A percentile compares a stretch with the other conserved stretches of the same genome.
Conservation (phyloP, 768 basidiomycete genomes). For the Agrocybe praecox region DNA sequence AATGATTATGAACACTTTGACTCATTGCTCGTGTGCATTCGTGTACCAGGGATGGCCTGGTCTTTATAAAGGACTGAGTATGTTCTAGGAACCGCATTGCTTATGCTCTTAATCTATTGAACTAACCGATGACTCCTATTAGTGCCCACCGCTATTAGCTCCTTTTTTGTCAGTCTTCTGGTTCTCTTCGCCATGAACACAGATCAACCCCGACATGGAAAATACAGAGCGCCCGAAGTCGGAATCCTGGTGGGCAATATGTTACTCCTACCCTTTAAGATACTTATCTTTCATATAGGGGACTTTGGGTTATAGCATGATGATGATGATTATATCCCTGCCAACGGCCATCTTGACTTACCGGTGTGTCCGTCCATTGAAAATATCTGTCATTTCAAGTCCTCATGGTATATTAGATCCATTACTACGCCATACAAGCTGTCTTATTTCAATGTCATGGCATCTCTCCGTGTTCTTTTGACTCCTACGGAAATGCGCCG, state of each 20-base stretch:
- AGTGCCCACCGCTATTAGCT: conserved; percentile 51
- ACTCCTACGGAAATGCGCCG: conserved; percentile 80
- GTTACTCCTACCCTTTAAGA: background rate
- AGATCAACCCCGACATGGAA: conserved; percentile 60
- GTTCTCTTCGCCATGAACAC: conserved; percentile 62
- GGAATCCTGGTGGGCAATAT: conserved; percentile 45
- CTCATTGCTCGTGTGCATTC: background rate
- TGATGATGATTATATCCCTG: conserved; percentile 64
- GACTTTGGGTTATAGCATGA: conserved; percentile 63
- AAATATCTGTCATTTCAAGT: background rate
- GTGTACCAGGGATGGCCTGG: conserved; percentile 59
- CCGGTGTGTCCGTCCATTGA: conserved; percentile 46
- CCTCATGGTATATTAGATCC: conserved; percentile 45
- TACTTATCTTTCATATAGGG: conserved; percentile 35
- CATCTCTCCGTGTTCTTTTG: conserved; percentile 68
- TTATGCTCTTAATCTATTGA: background rate
- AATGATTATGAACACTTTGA: background rate
- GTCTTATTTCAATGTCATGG: conserved; percentile 57
- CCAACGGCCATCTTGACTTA: conserved; percentile 79
- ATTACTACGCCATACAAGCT: conserved; percentile 84
- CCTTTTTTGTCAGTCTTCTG: conserved; percentile 57
- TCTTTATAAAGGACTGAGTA: conserved; percentile 79
- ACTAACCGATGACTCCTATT: background rate
- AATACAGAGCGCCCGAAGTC: conserved; percentile 63
- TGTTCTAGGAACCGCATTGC: conserved; percentile 14